Evolutionary conservation across 1,284 basidiomycete genomes (phyloP), one percentile per base, ranked within the genome.

Genomic region (Ganoderma multipileum): DNA sequence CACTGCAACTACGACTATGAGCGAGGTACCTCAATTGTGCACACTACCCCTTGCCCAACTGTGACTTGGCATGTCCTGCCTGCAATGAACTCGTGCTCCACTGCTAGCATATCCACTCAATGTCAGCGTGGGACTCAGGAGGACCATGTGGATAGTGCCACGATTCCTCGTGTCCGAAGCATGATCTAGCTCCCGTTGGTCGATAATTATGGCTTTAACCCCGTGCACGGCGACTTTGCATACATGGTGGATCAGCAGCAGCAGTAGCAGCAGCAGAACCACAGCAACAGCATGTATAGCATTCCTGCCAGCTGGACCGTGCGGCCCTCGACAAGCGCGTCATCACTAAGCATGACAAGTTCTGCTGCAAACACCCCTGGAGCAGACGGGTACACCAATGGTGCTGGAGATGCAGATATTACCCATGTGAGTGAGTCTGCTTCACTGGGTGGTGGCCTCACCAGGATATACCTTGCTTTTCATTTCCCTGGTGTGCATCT

Each of bases 171-270:
- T 65, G 89, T 90, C 65, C 85, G 91, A 71, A 93, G 91, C 81
- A 92, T 94, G 91, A 90, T 92, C 60, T 89, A 91, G 76, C 83
- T 93, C 59, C 88, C 90, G 16, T 87, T 88, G 18, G 89, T 90
- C 57, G 71, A 61, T 8, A 90, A 92, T 76, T 93, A 92, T 77
- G 83, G 83, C 61, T 91, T 91, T 80, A 87, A 80, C 75, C 83
- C 88, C 20, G 83, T 82, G 26, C 91, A 91, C 70, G 85, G 89
- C 30, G 92, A 94, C 66, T 94, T 94, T 81, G 91, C 93, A 20
- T 94, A 94, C 78, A 88, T 90, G 28, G 84, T 87, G 42, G 78
- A 76, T 67, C 76, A 77, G 28, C 44, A 47, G 44, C 64, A 68
- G n/a, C 69, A n/a, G n/a, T n/a, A 66, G 20, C 71, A 77, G 28